Percentiles rank a stretch among this genome's conserved stretches.
Evolutionary conservation across 192 early-diverging fungal genomes (phyloP).

Genomic region (Backusella australiensis): DNA sequence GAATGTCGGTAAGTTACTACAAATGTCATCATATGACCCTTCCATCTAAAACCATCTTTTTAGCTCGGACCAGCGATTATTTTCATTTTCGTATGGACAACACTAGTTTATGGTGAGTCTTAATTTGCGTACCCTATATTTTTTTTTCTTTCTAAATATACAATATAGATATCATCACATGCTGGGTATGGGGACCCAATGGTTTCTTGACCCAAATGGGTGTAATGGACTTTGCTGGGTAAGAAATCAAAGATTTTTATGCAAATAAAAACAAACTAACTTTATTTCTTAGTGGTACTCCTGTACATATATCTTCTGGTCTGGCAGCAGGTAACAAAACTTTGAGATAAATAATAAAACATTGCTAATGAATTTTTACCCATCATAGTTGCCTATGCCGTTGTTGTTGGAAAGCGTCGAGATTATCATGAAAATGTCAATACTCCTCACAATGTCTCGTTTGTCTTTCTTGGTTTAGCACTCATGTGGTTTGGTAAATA

Average conservation of each 20-base stretch:
- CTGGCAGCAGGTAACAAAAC: slow-evolving; percentile 47
- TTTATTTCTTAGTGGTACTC: slow-evolving; percentile 53
- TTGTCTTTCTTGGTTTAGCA: slow-evolving; percentile 80
- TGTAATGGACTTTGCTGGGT: slow-evolving; percentile 81
- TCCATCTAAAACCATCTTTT: neutral
- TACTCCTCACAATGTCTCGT: slow-evolving; percentile 79
- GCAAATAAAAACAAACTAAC: neutral
- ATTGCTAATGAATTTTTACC: neutral
- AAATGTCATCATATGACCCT: neutral
- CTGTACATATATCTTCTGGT: slow-evolving; percentile 83
- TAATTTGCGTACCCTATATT: neutral
- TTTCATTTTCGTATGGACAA: slow-evolving; percentile 37
- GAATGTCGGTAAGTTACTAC: slow-evolving; percentile 28
- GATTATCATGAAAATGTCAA: slow-evolving; percentile 68
- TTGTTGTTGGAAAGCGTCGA: slow-evolving; percentile 79
- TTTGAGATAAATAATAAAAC: neutral
- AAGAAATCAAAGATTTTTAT: slow-evolving; percentile 7
- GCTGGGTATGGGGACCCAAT: slow-evolving; percentile 80
- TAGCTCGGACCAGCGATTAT: slow-evolving; percentile 33
- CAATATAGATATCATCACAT: slow-evolving; percentile 59
- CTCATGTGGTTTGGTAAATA: slow-evolving; percentile 89
- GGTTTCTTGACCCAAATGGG: slow-evolving; percentile 80
- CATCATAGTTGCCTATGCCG: slow-evolving; percentile 65
- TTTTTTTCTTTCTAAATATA: neutral
- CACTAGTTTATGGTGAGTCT: slow-evolving; percentile 29